Evolutionary conservation across 495 filamentous ascomycete species (phyloP), one percentile per base, ranked within the genome.

Genomic region (Pseudotulostoma volvatum): DNA sequence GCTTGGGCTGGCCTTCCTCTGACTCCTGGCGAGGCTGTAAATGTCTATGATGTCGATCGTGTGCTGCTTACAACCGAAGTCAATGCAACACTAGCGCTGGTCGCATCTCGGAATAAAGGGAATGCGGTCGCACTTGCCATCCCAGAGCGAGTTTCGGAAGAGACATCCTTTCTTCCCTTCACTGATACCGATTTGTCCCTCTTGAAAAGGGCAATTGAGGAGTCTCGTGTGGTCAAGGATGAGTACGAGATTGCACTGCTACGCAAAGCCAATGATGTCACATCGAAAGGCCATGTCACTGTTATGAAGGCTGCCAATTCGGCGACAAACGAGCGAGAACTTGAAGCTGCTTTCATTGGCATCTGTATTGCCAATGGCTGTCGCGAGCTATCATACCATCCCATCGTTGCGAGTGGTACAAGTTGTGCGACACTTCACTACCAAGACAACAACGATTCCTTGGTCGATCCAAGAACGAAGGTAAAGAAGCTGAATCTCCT

Each of bases 1-100:
- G 84, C 96, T 47, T 99, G 92, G 92, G 80, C 79, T 17, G 92
- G 92, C 18, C 72, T 96, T 15, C 92, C 92, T 0, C 53, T 93
- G 40, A 77, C 75, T 4, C 52, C 62, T 21, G 63, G 77, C n/a
- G 79, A 94, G 51, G 87, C 87, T 14, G 52, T 72, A 31, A 52
- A 73, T 18, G 70, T 69, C 18, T 95, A 81, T 61, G 86, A 97
- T 49, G 73, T 97, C 49, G 90, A 95, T 48, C 64, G 66, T 5
- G 83, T 84, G 43, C 67, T 67, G 17, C 70, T 71, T 40, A 77
- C 76, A 4, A 73, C 66, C 37, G 77, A 87, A 31, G 56, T 93
- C 42, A 82, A 87, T 55, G 54, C 66, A 23, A 66, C 68, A 15
- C 64, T 90, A 13, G 60, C 68, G 31, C 39, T 53, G 3, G 53